Percentiles rank a stretch among this genome's conserved stretches.
Conservation (phyloP, 129 eudicot species). For the Chrysanthemum makinoi region DNA sequence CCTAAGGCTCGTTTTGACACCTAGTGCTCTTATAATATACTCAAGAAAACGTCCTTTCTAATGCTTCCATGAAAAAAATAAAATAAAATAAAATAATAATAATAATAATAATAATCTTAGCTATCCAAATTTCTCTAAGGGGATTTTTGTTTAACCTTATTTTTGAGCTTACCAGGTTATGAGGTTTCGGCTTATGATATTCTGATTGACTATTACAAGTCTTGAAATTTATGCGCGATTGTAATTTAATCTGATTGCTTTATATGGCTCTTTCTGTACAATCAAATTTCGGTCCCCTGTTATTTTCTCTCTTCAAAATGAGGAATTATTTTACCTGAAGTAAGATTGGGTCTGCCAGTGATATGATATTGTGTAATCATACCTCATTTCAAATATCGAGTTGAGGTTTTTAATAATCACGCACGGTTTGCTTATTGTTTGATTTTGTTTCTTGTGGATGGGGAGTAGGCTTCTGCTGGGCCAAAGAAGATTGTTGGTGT, state of each 20-base stretch:
- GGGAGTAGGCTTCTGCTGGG: constrained; percentile 69
- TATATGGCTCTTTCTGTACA: background rate
- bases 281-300: background rate
- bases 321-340: too few relatives aligned
- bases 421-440: background rate
- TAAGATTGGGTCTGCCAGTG: background rate
- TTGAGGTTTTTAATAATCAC: background rate
- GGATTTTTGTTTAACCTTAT: too few relatives aligned
- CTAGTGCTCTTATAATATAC: too few relatives aligned
- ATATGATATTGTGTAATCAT: background rate
- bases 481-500: constrained; percentile 96
- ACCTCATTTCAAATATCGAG: background rate
- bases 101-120: too few relatives aligned
- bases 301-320: background rate
- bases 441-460: background rate
- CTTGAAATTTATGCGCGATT: background rate
- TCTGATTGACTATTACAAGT: too few relatives aligned
- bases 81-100: too few relatives aligned
- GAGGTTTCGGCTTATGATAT: too few relatives aligned
- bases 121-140: too few relatives aligned
- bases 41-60: too few relatives aligned
- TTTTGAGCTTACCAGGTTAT: too few relatives aligned
- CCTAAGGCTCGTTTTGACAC: too few relatives aligned
- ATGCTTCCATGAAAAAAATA: too few relatives aligned
- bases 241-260: background rate